Evolutionary conservation across 1,284 basidiomycete genomes (phyloP), one percentile per base, ranked within the genome.

Genomic region (Dichomitus squalens): DNA sequence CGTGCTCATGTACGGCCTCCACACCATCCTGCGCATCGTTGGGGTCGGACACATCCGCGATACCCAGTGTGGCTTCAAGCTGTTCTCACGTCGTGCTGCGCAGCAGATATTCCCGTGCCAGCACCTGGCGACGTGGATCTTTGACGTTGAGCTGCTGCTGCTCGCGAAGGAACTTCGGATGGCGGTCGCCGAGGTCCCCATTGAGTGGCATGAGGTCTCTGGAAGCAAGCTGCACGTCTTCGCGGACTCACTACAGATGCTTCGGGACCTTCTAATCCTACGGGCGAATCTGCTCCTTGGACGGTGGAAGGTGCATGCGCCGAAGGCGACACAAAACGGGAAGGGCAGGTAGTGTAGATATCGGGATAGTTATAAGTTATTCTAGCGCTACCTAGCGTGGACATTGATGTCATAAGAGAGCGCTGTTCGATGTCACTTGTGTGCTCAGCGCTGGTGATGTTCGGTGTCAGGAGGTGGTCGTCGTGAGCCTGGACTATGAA

Each of bases 41-140:
- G 93, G 93, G 34, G 92, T 95, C 3, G 87, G 88, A 5, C 87
- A 93, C 67, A 92, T 97, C 64, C 85, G 89, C 33, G 95, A 97
- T 75, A 98, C 95, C 20, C 95, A 97, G 72, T 97, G 95, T 70
- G 95, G 95, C 36, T 98, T 98, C 85, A 97, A 98, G 74, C 84
- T 96, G 20, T 94, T 94, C 73, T 87, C 93, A 7, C 90, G 94
- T 2, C 70, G 79, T 5, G 88, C 93, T 0, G 93, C 93, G 7
- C 82, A 79, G 47, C 80, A 83, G 53, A 86, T 97, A 56, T 97
- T 96, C 72, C 93, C 93, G 0, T 79, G 80, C 2, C 88, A 95
- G 66, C 93, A 92, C 66, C 85, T 95, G 18, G 77, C 86, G 11
- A 90, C 90, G 0, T 97, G 95, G 95, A 95, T 96, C 69, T 97